These are phyloP conservation scores for Penicillium aurantiogriseum DNA, from an alignment of 2,329 filamentous ascomycete species.

Conservation along the genomic window DNA sequence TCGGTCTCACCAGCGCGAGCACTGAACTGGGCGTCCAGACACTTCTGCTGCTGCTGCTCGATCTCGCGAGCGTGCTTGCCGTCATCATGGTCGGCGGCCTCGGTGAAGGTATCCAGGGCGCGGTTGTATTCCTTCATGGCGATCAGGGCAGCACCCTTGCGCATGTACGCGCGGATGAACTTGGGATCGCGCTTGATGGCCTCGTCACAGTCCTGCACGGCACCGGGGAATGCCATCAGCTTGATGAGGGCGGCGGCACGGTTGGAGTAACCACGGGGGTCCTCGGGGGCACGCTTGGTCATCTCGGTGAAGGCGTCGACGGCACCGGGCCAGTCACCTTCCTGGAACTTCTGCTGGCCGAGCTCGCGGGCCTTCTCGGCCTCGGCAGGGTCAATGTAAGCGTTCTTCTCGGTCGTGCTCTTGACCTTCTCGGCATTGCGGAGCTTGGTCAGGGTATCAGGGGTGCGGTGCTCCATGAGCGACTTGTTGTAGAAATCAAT, in stretches of 20 bases:
- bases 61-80: constrained; percentile 88
- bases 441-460: constrained; percentile 89
- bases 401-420: constrained; percentile 68
- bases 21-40: constrained; percentile 82
- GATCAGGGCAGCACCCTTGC: constrained; percentile 92
- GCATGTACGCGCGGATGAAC: constrained; percentile 94
- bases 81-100: constrained; percentile 74
- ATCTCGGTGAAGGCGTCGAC: constrained; percentile 95
- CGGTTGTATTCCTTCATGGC: constrained; percentile 99
- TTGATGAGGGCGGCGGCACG: constrained; percentile 96
- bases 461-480: constrained; percentile 93
- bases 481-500: constrained; percentile 90
- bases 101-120: constrained; percentile 82
- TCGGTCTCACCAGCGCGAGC: constrained; percentile 92
- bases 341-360: constrained; percentile 96
- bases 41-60: constrained; percentile 91
- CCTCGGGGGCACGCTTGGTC: constrained; percentile 90
- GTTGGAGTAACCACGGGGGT: constrained; percentile 94
- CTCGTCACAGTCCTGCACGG: constrained; percentile 85
- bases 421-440: constrained; percentile 86
- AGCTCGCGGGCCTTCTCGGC: constrained; percentile 94
- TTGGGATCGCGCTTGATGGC: constrained; percentile 87
- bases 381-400: constrained; percentile 87
- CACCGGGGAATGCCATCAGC: constrained; percentile 90
- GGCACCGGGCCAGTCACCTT: constrained; percentile 88